A percentile compares a stretch with the other conserved stretches of the same genome.
Conservation (phyloP, 495 filamentous ascomycete species). For the Annulohypoxylon maeteangense region DNA sequence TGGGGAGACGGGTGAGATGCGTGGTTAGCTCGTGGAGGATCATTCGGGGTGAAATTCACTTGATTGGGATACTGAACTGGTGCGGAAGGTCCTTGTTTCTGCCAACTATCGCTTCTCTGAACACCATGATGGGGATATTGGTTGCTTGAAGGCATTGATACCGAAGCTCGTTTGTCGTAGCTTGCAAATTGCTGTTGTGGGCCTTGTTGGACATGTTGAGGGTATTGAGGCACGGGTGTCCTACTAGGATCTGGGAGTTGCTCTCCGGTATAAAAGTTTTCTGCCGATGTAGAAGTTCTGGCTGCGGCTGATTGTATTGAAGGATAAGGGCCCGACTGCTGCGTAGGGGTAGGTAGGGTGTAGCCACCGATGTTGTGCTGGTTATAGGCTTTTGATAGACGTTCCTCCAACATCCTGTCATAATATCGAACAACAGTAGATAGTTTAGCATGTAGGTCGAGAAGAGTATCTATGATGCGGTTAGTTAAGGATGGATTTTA, state of each 20-base stretch:
- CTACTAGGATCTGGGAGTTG: constrained; percentile 64
- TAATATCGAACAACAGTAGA: constrained; percentile 99
- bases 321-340: constrained; percentile 74
- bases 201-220: constrained; percentile 49
- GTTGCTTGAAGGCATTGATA: constrained; percentile 44
- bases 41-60: constrained; percentile 46
- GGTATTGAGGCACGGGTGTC: constrained; percentile 52
- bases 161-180: constrained; percentile 56
- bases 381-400: constrained; percentile 89
- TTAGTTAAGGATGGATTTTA: constrained; percentile 45
- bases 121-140: constrained; percentile 62
- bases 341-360: constrained; percentile 59
- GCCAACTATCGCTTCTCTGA: constrained; percentile 61
- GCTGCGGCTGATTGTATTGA: constrained; percentile 60
- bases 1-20: constrained; percentile 49
- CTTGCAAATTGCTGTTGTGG: constrained; percentile 50
- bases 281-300: constrained; percentile 66
- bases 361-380: constrained; percentile 74
- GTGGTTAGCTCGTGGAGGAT: constrained; percentile 47
- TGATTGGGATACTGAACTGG: constrained; percentile 52
- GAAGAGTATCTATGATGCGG: constrained; percentile 74
- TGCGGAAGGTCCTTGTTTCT: constrained; percentile 43
- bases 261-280: constrained; percentile 84
- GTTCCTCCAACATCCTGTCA: constrained; percentile 96
- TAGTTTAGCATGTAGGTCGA: constrained; percentile 93